Evolutionary conservation across 2,329 filamentous ascomycete species (phyloP), one percentile per base, ranked within the genome.

Genomic region (Fusarium graminum): DNA sequence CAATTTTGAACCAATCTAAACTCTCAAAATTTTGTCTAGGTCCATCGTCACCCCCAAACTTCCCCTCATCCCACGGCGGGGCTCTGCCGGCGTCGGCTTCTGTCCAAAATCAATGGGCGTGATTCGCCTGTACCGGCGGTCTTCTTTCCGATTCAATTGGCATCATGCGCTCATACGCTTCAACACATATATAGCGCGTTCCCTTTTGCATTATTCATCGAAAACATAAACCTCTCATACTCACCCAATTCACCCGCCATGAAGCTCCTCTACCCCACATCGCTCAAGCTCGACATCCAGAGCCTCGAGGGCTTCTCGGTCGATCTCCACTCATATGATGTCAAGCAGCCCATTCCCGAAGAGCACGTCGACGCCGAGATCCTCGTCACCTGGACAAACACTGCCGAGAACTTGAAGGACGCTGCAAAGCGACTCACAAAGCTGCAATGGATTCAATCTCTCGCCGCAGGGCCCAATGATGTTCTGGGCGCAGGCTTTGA

Each of bases 241-340:
- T 13, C 7, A 8, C 5, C 22, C 29, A 34, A 42, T 28, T 55
- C 38, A 22, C 22, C 36, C 36, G 26, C 46, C 50, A 86, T 87
- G 86, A 90, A 90, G 80, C 85, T 90, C 67, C 86, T 90, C 66
- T 89, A 90, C 79, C 88, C 88, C 49, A 89, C 85, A 54, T 89
- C 87, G 4, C 81, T 90, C 63, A 79, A 79, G 52, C 82, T 90
- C 74, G 82, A 89, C 78, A 71, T 82, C 59, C 65, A 81, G 62
- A 80, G 78, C 72, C 81, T 90, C 59, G 77, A 88, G 68, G 87
- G 86, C 71, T 89, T 88, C 80, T 80, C 82, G 45, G 82, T 85
- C 43, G 75, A 80, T 4, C 81, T 89, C n/a, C 80, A 86, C 69
- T 74, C 85, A 16, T 90, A 90, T 79, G 83, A 90, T 70, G 85